Base-by-base conservation (phyloP, 2,329 filamentous ascomycete species). In the Geosmithia putterillii region DNA sequence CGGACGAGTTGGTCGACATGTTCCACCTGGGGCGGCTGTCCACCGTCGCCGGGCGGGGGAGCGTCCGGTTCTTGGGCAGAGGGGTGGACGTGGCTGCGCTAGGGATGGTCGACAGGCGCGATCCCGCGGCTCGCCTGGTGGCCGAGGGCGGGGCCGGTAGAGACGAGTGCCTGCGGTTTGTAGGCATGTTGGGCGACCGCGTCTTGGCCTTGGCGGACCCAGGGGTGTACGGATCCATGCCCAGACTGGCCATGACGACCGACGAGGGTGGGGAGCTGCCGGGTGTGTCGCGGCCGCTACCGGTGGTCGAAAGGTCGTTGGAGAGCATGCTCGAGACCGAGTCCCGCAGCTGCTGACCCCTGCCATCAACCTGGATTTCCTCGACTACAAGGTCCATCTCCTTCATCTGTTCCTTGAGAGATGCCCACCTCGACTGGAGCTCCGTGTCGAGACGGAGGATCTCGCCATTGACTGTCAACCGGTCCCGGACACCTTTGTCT, bases 381-480 rank as follows among this genome's bases (percentile, higher is more conserved):
- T 92, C 86, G 25, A 96, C 59, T 15, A 76, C 66, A 7, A 71
- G 57, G 58, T 95, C 86, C 66, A 92, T 80, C 5, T 89, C 83
- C 46, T 69, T 74, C 66, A 92, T 90, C 48, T 85, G 78, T 14
- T 74, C 71, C 55, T 88, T 86, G 42, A 95, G 66, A 4, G 76
- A 74, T 50, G 82, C 76, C 77, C 89, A 94, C 53, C 83, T 81
- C n/a, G 78, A 71, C 54, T 87, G 81, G 67, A 95, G 83, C 53
- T 96, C 89, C 7, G 79, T 76, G 54, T 95, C 83, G 25, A 96
- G 69, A 38, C 88, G 79, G 22, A 96, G 63, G 48, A 96, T 92
- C 62, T 96, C 92, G 38, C 92, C 92, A 56, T 98, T 96, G 44
- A 96, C 87, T 0, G 92, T 96, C 41, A 95, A 70, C n/a, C 92